Evolutionary conservation across 2,329 filamentous ascomycete species (phyloP).

Genomic region (Phialophora tarda): DNA sequence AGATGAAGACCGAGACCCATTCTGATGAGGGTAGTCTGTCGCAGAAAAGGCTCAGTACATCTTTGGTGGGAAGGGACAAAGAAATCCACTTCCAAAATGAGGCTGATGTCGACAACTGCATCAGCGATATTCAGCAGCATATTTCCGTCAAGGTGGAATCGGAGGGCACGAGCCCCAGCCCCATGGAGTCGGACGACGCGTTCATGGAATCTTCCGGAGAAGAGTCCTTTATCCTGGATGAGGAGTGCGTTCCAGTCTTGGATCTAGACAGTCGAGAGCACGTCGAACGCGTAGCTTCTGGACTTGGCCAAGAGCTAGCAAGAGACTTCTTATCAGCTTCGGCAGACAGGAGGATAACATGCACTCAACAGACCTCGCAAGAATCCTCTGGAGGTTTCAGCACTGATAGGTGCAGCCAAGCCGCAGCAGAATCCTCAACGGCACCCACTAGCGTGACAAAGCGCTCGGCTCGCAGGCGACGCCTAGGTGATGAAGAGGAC

Average conservation of each 20-base stretch:
- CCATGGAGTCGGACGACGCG: neutral
- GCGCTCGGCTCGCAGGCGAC: slow-evolving; percentile 1
- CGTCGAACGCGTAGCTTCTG: slow-evolving; percentile 1
- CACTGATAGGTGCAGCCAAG: neutral
- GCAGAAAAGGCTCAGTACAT: neutral
- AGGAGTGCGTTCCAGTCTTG: neutral
- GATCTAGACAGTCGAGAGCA: neutral
- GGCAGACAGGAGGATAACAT: neutral
- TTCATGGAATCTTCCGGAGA: slow-evolving; percentile 12
- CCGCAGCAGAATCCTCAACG: neutral
- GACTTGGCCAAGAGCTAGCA: neutral
- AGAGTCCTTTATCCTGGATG: slow-evolving; percentile 9
- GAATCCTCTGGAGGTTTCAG: neutral
- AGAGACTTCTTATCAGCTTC: neutral
- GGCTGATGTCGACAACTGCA: neutral
- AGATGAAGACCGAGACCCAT: neutral
- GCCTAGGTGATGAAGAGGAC: slow-evolving; percentile 10
- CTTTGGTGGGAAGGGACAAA: neutral
- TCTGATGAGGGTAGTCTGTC: neutral
- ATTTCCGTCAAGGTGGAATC: neutral
- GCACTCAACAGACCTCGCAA: slow-evolving; percentile 4
- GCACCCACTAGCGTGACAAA: neutral
- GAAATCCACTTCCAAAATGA: neutral
- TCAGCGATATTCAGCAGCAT: neutral
- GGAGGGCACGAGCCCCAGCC: neutral